Percentiles rank a stretch among this genome's conserved stretches.
These are phyloP conservation scores for Magnaporthiopsis poae DNA, from an alignment of 2,329 filamentous ascomycete genomes.

Conservation along the genomic window DNA sequence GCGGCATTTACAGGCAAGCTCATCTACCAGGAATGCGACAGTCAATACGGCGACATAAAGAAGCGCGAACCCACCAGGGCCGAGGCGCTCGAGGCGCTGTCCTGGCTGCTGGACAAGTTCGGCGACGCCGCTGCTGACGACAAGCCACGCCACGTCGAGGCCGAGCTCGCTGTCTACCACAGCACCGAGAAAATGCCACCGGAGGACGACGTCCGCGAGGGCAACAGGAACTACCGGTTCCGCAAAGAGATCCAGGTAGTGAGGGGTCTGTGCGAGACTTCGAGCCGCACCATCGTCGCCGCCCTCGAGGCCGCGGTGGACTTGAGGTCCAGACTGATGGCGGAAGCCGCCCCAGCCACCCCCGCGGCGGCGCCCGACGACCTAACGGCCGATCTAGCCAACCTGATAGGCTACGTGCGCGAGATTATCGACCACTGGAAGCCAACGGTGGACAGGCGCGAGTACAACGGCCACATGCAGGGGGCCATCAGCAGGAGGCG, in stretches of 20 bases:
- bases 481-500: background rate
- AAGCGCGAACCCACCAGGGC: constrained; percentile 2
- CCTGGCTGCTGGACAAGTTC: background rate
- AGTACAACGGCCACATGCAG: background rate
- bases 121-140: background rate
- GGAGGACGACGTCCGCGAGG: background rate
- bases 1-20: constrained; percentile 1
- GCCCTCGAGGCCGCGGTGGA: background rate
- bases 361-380: background rate
- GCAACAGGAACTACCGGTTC: background rate
- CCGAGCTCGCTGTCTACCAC: background rate
- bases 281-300: too few relatives aligned
- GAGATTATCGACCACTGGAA: background rate
- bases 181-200: background rate
- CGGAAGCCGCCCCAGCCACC: too few relatives aligned
- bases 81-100: background rate
- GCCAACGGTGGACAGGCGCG: constrained; percentile 1
- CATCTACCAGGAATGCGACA: background rate
- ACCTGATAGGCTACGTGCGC: constrained; percentile 2
- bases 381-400: background rate
- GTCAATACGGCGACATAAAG: background rate
- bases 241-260: background rate
- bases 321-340: background rate
- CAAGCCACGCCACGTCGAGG: background rate
- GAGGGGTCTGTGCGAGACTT: background rate